A percentile compares a stretch with the other conserved stretches of the same genome.
Evolutionary conservation across 116 monocot species (phyloP).

Genomic region (Dioscorea cayenensis): DNA sequence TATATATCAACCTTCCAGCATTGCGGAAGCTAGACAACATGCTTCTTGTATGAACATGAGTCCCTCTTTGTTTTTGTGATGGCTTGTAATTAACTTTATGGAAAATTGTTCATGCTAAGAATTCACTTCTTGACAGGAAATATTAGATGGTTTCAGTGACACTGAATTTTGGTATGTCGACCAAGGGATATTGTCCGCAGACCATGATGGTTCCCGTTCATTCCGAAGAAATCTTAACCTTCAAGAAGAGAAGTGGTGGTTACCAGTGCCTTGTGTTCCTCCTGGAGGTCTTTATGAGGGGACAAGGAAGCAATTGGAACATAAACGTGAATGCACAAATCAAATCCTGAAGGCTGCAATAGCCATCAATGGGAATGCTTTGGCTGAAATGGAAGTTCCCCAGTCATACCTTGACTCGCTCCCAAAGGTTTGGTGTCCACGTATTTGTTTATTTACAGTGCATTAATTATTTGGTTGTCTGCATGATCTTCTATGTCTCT

Average conservation of each 20-base stretch:
- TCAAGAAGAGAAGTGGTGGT: conserved; percentile 92
- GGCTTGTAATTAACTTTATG: not conserved
- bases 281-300: conserved; percentile 57
- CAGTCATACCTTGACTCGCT: conserved; percentile 59
- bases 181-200: conserved; percentile 50
- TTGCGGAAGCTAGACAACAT: conserved; percentile 79
- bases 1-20: conserved; percentile 83
- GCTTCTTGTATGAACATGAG: conserved; percentile 65
- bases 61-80: not conserved
- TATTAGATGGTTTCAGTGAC: conserved; percentile 50
- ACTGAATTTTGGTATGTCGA: conserved; percentile 85
- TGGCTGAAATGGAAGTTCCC: conserved; percentile 82
- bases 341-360: conserved; percentile 89
- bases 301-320: conserved; percentile 54
- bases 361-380: conserved; percentile 66
- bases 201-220: conserved; percentile 43
- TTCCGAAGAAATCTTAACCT: conserved; percentile 27
- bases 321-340: conserved; percentile 66
- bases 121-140: conserved; percentile 40
- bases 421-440: conserved; percentile 46
- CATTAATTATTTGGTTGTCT: not conserved
- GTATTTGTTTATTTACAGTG: not conserved
- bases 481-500: not conserved
- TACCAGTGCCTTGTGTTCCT: conserved; percentile 67
- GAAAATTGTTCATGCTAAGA: not conserved